These are phyloP conservation scores for Cyamopsis tetragonoloba DNA, from an alignment of 306 rosid species.

Conservation along the genomic window DNA sequence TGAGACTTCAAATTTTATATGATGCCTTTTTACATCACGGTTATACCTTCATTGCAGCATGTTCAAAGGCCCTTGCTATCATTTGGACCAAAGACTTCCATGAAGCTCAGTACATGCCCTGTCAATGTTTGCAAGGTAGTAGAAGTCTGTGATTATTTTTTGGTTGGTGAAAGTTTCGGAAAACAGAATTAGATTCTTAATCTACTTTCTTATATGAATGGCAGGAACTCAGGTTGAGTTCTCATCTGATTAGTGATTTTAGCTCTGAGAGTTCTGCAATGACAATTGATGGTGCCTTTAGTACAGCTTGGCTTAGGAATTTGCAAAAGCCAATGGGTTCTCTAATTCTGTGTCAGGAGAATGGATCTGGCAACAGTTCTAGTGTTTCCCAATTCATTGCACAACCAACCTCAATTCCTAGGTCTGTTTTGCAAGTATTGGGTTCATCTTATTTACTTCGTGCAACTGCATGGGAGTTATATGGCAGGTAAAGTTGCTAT, in stretches of 20 bases:
- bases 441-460: constrained; percentile 87
- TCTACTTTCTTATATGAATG: constrained; percentile 23
- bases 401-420: constrained; percentile 86
- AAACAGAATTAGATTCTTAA: background rate
- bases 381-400: constrained; percentile 66
- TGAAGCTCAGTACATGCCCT: constrained; percentile 84
- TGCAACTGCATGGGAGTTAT: constrained; percentile 86
- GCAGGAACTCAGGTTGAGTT: constrained; percentile 86
- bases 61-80: constrained; percentile 89
- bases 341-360: constrained; percentile 56
- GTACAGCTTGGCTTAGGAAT: constrained; percentile 86
- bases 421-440: constrained; percentile 80
- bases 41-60: constrained; percentile 57
- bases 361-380: constrained; percentile 50
- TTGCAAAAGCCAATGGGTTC: constrained; percentile 77
- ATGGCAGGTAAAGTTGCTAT: constrained; percentile 69
- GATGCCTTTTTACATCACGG: constrained; percentile 12
- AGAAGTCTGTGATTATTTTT: constrained; percentile 24
- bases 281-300: constrained; percentile 78
- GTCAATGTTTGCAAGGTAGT: constrained; percentile 80
- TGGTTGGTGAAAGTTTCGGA: constrained; percentile 15
- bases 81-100: constrained; percentile 89
- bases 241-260: constrained; percentile 80
- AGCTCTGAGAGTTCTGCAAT: constrained; percentile 63
- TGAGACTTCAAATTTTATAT: constrained; percentile 14